Conservation (phyloP, 2,329 filamentous ascomycete genomes). For the Penicillium expansum region DNA sequence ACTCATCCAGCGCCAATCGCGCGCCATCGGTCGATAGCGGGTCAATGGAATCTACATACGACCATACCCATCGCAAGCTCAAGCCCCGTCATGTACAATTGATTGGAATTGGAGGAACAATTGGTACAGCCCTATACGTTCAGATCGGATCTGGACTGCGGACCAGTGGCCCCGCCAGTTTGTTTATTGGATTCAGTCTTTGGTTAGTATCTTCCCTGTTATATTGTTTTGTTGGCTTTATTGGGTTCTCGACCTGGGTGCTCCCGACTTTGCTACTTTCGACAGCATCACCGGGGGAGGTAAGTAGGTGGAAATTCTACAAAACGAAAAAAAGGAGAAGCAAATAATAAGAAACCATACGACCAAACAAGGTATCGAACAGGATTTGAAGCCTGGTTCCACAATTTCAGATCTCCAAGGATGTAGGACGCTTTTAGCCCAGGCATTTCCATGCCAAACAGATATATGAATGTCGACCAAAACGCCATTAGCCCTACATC, state of each 20-base stretch:
- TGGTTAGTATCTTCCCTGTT: conserved; percentile 38
- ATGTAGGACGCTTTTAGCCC: conserved; percentile 7
- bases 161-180: conserved; percentile 43
- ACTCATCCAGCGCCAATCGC: conserved; percentile 12
- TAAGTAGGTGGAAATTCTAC: not conserved
- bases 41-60: conserved; percentile 26
- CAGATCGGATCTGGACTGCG: conserved; percentile 43
- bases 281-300: not conserved
- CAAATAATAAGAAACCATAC: not conserved
- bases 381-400: not conserved
- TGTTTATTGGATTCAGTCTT: conserved; percentile 47
- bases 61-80: conserved; percentile 42
- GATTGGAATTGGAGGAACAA: conserved; percentile 48
- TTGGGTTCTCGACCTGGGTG: conserved; percentile 5
- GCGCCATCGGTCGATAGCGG: conserved; percentile 25
- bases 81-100: conserved; percentile 48
- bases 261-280: conserved; percentile 1
- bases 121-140: conserved; percentile 46
- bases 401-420: not conserved
- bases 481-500: not conserved
- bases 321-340: not conserved
- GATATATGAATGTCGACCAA: conserved; percentile 3
- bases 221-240: not conserved
- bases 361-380: not conserved
- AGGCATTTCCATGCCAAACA: not conserved